Base-by-base conservation (phyloP, 768 basidiomycete species). In the Atractiella rhizophila region DNA sequence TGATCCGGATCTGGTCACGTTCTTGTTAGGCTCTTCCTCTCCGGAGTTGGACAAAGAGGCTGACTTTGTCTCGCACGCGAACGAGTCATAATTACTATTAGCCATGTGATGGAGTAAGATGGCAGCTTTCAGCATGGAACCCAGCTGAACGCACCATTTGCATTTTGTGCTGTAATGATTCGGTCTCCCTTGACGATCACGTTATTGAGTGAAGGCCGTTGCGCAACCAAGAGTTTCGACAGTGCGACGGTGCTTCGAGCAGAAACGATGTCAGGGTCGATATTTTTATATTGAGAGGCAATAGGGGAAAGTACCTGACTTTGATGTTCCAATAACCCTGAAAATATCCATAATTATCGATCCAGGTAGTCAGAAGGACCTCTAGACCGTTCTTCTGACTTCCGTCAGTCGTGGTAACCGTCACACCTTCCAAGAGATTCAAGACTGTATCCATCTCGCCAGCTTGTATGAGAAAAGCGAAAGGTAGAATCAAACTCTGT, bases 261-360 rank as follows among this genome's bases (percentile, higher is more conserved):
- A 34, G 2, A 33, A 35, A 15, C 21, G 2, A 42, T 5, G 20
- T 19, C 23, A 42, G 19, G 27, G 18, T n/a, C 7, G 4, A 15
- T 21, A 15, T 38, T n/a, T 6, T 16, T 5, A 23, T 16, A 27
- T 11, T n/a, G 26, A 18, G 8, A 9, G 18, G 5, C 6, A 21
- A 4, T 24, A 10, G 3, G 24, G n/a, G 2, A 4, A 48, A 56
- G 24, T 32, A 63, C 63, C 60, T 85, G 51, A 88, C 68, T 25
- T 81, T 71, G 4, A 73, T 70, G 9, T 81, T 74, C 86, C 88
- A 96, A 58, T 75, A 82, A 24, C 91, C 54, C 86, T 83, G 81
- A 67, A 96, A 79, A 4, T 76, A 81, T 58, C 82, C 78, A 11
- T 76, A 74, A 51, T 85, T 86, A 56, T 98, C 88, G 53, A 78